Conservation (phyloP, 1,284 basidiomycete genomes). For the Malassezia equina region DNA sequence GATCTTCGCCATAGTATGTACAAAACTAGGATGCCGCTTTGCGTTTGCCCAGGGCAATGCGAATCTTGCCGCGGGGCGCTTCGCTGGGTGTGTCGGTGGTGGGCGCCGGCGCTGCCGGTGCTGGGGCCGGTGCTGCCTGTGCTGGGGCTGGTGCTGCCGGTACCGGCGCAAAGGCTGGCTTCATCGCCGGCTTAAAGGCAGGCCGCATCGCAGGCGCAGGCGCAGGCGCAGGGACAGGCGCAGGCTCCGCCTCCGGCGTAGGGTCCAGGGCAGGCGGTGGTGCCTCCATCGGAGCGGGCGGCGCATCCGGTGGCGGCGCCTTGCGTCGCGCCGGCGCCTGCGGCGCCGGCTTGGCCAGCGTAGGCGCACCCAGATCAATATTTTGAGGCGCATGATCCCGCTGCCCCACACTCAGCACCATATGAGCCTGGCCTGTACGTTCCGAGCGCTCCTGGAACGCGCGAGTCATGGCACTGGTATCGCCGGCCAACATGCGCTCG, state of each 20-base stretch:
- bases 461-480: constrained; percentile 38
- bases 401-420: constrained; percentile 45
- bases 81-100: not conserved
- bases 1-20: constrained; percentile 3
- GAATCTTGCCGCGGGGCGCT: constrained; percentile 9
- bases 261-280: not conserved
- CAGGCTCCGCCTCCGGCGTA: not conserved
- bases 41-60: constrained; percentile 15
- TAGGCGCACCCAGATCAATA: constrained; percentile 20
- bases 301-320: not conserved
- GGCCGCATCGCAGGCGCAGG: not conserved
- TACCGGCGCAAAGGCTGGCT: constrained; percentile 12
- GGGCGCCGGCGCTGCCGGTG: not conserved
- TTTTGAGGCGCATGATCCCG: constrained; percentile 38
- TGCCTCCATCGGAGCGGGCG: not conserved
- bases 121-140: too few species aligned
- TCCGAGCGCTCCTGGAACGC: constrained; percentile 40
- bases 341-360: not conserved
- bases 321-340: not conserved
- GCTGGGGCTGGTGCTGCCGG: not conserved
- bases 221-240: not conserved
- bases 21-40: constrained; percentile 3
- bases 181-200: constrained; percentile 7
- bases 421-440: constrained; percentile 44
- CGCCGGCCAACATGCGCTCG: constrained; percentile 43